A percentile compares a stretch with the other conserved stretches of the same genome.
Evolutionary conservation across 2,329 filamentous ascomycete species (phyloP).

Genomic region (Stagonosporopsis cucurbitacearum): DNA sequence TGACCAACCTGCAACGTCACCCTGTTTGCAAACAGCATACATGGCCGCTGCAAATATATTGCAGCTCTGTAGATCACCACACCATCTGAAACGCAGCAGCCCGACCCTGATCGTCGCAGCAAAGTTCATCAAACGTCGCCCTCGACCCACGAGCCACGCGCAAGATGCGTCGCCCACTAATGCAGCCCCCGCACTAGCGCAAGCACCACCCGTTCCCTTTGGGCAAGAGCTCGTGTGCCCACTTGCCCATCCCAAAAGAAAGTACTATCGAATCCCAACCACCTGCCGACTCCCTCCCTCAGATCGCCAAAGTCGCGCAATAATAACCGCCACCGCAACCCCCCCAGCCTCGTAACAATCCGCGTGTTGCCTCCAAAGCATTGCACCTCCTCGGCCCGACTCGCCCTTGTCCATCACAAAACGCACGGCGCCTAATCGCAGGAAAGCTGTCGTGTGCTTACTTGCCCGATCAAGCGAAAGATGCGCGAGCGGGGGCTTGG

Average conservation of each 20-base stretch:
- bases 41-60: background rate
- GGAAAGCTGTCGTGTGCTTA: constrained; percentile 1
- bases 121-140: background rate
- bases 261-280: background rate
- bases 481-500: background rate
- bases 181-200: background rate
- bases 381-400: background rate
- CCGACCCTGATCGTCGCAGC: background rate
- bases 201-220: background rate
- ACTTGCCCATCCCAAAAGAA: no score
- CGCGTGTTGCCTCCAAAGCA: background rate
- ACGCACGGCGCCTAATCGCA: background rate
- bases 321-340: background rate
- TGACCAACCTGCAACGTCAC: background rate
- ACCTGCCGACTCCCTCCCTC: background rate
- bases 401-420: background rate
- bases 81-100: background rate
- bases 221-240: background rate
- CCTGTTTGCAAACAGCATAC: background rate
- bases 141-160: background rate
- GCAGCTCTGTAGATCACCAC: background rate
- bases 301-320: background rate
- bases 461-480: background rate
- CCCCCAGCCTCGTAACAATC: background rate
- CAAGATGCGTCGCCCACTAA: background rate